Evolutionary conservation across 2,329 filamentous ascomycete species (phyloP), one percentile per base, ranked within the genome.

Genomic region (Ceratocystis variospora): DNA sequence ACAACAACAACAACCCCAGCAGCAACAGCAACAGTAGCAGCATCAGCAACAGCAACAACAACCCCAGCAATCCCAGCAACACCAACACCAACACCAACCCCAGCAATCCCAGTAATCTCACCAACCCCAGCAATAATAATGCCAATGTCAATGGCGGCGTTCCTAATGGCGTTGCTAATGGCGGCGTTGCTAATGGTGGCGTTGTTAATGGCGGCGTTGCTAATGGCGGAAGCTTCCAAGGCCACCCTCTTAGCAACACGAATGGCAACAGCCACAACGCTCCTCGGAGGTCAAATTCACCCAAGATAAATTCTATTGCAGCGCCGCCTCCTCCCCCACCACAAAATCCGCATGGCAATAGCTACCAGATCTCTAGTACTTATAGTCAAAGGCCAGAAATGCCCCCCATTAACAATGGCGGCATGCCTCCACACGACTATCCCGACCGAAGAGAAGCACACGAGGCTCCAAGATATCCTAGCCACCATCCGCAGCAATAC

Each of bases 401-500:
- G 31, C 62, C 66, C 2, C 19, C 28, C 31, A 53, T 57, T 6
- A 44, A 2, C 48, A 66, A 63, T n/a, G 65, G 48, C n/a, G 61
- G 31, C n/a, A 28, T 62, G 31, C 44, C 53, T 19, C 31, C 41
- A 22, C 57, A 62, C 28, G 66, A 67, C 7, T 67, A 65, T 25
- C 12, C 53, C 5, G 61, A 66, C 31, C 65, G 65, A 22, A 57
- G 65, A 63, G 65, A 66, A 3, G 46, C 48, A 6, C 61, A 66
- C 59, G 65, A 59, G 6, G 45, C 15, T n/a, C 31, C 66, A 6
- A 67, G 55, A 62, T 67, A 65, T 33, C 6, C 53, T 7, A 33
- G n/a, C n/a, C 53, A 44, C 28, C 66, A 67, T 33, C 66, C 55
- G 15, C 66, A 64, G 37, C 62, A 41, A 37, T 67, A 67, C 31